Base-by-base conservation (phyloP, 805 yeast species). In the Spathaspora hagerdaliae region DNA sequence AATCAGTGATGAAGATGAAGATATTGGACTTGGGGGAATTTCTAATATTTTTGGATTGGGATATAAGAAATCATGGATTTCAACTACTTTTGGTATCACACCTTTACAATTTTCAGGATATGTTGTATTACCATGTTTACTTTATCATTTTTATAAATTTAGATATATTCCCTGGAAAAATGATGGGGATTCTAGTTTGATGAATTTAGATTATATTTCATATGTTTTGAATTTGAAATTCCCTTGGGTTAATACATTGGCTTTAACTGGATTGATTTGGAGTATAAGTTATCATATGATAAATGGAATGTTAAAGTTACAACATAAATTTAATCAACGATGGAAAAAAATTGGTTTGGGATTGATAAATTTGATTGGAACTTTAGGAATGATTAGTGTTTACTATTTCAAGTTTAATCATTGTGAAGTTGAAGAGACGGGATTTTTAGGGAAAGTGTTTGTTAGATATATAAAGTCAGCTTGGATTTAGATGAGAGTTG, bases 21-120 rank as follows among this genome's bases (percentile, higher is more conserved):
- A 72, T 42, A 64, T 69, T 31, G 88, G 88, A 0, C 61, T 83
- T n/a, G 84, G 84, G 6, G 88, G 88, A 1, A 65, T 83, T 37
- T 62, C 76, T 2, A 68, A 79, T n/a, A 48, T 79, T 8, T 51
- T 81, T 12, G 87, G 87, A 0, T 57, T 79, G 15, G 86, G 85
- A 1, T 63, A 75, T 26, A 69, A 74, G 49, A 70, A 64, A 47
- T 74, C 83, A 6, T 58, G 70, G 45, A 68, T 76, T 5, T 69
- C 71, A 13, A 61, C 69, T 40, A 56, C 53, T 34, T 56, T 77
- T 9, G 49, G 77, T 5, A 64, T 85, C 2, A 58, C 67, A 8
- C 88, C 89, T 2, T 59, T 81, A 15, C 69, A 79, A 19, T 73
- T 82, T 43, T 69, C 84, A 3, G 94, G 94, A 0, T 80, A 79